Base-by-base conservation (phyloP, 306 rosid genomes). In the Sphenostylis stenocarpa region DNA sequence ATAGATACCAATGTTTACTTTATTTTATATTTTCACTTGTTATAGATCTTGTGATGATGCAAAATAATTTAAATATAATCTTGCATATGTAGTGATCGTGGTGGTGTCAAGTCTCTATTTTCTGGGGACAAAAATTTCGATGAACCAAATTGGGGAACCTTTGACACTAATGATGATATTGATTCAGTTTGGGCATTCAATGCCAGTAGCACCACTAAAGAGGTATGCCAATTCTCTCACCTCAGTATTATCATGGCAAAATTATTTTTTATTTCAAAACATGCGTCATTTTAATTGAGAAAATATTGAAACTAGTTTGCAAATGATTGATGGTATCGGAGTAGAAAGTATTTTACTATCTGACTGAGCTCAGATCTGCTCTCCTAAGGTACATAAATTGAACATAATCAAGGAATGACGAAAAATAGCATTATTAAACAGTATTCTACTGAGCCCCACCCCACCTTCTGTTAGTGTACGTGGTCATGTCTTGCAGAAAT, bases 181-280 rank as follows among this genome's bases (percentile, higher is more conserved):
- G 97, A 93, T 84, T 89, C 98, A 3, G 87, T 92, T 39, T 96
- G 98, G 99, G 97, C 91, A 72, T 90, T 96, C 80, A 91, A 87
- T 78, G 62, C 90, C 17, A 80, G 58, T 65, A 84, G 85, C 86
- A 67, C 78, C 57, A 67, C 81, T 38, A 93, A 90, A 88, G 97
- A 88, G 93, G 98, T 93, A 72, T 76, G 84, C 70, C 19, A 72
- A 67, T 67, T 78, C 69, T 77, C 52, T 4, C n/a, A 24, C 36
- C 66, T 57, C 26, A 56, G 38, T 76, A 71, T 67, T 61, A 21
- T 70, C 41, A 20, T 45, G 20, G 65, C 57, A 34, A 77, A 63
- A 34, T 82, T 24, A 13, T 60, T 62, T 53, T 55, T 65, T 49
- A 21, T 62, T 34, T 76, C 55, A 58, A 68, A 81, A 67, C 21